These are phyloP conservation scores for Pleurotus ostreatus DNA, from an alignment of 768 basidiomycete genomes.

Conservation along the genomic window DNA sequence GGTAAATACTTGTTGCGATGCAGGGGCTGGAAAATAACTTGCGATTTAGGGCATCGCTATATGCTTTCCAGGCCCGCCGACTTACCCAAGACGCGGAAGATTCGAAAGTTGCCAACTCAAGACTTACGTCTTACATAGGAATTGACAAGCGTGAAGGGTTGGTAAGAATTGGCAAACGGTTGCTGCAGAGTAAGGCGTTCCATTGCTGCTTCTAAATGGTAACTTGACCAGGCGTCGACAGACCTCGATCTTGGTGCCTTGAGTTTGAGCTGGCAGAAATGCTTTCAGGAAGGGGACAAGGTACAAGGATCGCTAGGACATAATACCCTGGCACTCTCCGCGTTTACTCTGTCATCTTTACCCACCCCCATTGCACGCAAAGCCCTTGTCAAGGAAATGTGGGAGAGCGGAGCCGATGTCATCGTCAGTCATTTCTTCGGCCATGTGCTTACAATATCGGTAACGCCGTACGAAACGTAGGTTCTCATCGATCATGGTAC, in stretches of 20 bases:
- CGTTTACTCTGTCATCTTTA: slow-evolving; percentile 81
- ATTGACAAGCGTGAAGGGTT: slow-evolving; percentile 78
- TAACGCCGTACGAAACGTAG: slow-evolving; percentile 32
- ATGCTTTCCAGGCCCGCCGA: slow-evolving; percentile 51
- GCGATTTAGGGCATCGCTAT: slow-evolving; percentile 56
- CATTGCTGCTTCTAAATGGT: slow-evolving; percentile 4
- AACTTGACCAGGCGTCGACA: slow-evolving; percentile 19
- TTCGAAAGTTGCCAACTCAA: slow-evolving; percentile 41
- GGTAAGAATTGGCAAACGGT: slow-evolving; percentile 58
- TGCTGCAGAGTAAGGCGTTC: slow-evolving; percentile 46
- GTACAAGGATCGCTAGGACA: slow-evolving; percentile 37
- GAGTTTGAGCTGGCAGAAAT: slow-evolving; percentile 50
- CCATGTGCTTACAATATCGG: slow-evolving; percentile 5
- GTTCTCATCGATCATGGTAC: slow-evolving; percentile 85
- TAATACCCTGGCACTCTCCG: slow-evolving; percentile 69
- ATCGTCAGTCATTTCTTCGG: slow-evolving; percentile 68
- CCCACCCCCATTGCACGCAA: slow-evolving; percentile 57
- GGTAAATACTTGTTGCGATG: slow-evolving; percentile 41
- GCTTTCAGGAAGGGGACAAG: slow-evolving; percentile 45
- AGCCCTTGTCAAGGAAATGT: slow-evolving; percentile 76
- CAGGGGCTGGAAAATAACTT: slow-evolving; percentile 4
- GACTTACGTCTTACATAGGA: slow-evolving; percentile 59
- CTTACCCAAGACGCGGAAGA: slow-evolving; percentile 20
- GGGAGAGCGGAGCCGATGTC: slow-evolving; percentile 85
- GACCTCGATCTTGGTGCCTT: slow-evolving; percentile 44